phyloP scores from a whole-genome alignment of 2,329 filamentous ascomycete genomes.

The Scedosporium minutisporum region DNA sequence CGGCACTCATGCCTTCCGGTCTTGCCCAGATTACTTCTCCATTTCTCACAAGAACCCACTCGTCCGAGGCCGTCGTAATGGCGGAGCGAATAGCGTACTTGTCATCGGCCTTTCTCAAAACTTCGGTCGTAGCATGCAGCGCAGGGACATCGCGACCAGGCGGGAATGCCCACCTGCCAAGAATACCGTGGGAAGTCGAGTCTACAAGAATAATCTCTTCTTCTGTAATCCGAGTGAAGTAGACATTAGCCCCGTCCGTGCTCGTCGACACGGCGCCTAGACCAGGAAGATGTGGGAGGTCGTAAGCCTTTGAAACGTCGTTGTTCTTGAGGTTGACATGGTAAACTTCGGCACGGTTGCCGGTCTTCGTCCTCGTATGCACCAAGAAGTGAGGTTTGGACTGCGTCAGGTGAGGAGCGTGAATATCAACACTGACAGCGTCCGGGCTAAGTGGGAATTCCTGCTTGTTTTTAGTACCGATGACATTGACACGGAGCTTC shows the following conservation, averaged over 20 bases:
- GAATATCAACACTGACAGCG: conserved; percentile 49
- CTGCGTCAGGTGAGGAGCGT: conserved; percentile 63
- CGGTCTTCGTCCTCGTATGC: conserved; percentile 59
- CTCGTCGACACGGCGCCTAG: conserved; percentile 70
- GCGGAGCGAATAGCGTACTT: conserved; percentile 73
- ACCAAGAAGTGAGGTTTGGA: conserved; percentile 77
- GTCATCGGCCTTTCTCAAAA: conserved; percentile 59
- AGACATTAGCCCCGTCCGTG: conserved; percentile 70
- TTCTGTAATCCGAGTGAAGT: conserved; percentile 73
- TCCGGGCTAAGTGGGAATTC: conserved; percentile 40
- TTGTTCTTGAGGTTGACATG: conserved; percentile 66
- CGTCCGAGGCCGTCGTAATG: conserved; percentile 53
- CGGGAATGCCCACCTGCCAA: conserved; percentile 63
- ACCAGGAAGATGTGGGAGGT: conserved; percentile 61
- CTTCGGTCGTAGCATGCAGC: conserved; percentile 68
- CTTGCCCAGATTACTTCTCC: conserved; percentile 73
- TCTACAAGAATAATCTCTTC: conserved; percentile 66
- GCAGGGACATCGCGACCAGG: conserved; percentile 32
- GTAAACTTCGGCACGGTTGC: conserved; percentile 77
- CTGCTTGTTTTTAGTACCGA: conserved; percentile 50
- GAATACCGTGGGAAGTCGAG: conserved; percentile 64
- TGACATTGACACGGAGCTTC: conserved; percentile 61
- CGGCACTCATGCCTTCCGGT: conserved; percentile 70
- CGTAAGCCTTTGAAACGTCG: conserved; percentile 67
- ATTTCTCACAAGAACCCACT: conserved; percentile 80